A percentile compares a stretch with the other conserved stretches of the same genome.
These are phyloP conservation scores for Botrytis fragariae DNA, from an alignment of 2,329 filamentous ascomycete species.

Conservation along the genomic window DNA sequence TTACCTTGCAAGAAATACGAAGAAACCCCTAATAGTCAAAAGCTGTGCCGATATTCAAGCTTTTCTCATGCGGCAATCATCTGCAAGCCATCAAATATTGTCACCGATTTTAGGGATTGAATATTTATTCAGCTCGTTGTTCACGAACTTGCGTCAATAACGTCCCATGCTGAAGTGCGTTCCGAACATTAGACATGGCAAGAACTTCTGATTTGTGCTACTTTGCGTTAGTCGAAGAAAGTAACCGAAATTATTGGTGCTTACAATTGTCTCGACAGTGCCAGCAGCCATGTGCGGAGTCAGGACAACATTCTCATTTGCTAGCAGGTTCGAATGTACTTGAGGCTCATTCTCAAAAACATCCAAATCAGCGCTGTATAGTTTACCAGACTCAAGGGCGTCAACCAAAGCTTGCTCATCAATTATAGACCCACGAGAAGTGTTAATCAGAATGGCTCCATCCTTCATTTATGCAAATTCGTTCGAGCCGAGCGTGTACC, in stretches of 20 bases:
- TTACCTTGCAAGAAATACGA: slow-evolving; percentile 8
- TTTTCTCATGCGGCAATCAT: neutral
- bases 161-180: slow-evolving; percentile 58
- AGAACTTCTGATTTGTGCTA: slow-evolving; percentile 68
- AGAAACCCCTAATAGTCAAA: neutral
- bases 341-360: slow-evolving; percentile 79
- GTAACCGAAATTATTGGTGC: neutral
- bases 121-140: slow-evolving; percentile 43
- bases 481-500: slow-evolving; percentile 63
- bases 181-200: slow-evolving; percentile 66
- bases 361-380: slow-evolving; percentile 70
- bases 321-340: slow-evolving; percentile 68
- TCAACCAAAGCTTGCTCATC: slow-evolving; percentile 74
- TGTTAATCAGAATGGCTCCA: slow-evolving; percentile 77
- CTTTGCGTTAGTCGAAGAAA: neutral
- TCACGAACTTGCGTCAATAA: slow-evolving; percentile 68
- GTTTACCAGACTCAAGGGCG: slow-evolving; percentile 65
- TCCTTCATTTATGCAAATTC: slow-evolving; percentile 76
- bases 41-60: neutral
- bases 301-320: slow-evolving; percentile 68
- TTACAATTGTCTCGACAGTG: slow-evolving; percentile 55
- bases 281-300: slow-evolving; percentile 83
- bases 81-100: neutral
- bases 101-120: too few species aligned
- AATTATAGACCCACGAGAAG: slow-evolving; percentile 74